Evolutionary conservation across 345 rosid species (phyloP).

Genomic region (Aethionema arabicum): DNA sequence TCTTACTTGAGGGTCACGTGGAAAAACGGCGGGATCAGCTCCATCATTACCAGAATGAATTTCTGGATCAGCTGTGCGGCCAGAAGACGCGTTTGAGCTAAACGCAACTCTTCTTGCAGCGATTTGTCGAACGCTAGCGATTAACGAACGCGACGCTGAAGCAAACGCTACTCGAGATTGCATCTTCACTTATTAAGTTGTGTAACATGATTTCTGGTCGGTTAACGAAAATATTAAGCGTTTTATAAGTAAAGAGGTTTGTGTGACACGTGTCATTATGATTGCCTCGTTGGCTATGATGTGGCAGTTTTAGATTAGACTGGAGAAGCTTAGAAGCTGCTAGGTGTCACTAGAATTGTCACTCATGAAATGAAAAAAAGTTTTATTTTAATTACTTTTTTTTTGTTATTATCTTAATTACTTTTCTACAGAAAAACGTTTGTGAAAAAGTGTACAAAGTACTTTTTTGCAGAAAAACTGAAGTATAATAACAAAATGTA

Average conservation of each 20-base stretch:
- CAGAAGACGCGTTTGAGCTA: constrained; percentile 32
- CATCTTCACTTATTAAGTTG: constrained; percentile 17
- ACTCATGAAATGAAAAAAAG: too few relatives aligned
- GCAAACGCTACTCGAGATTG: constrained; percentile 44
- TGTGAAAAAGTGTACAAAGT: too few relatives aligned
- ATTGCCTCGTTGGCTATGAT: constrained; percentile 8
- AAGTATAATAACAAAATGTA: too few relatives aligned
- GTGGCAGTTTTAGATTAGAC: constrained; percentile 15
- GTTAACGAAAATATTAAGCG: neutral
- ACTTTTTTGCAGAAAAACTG: too few relatives aligned
- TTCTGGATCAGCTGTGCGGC: constrained; percentile 49
- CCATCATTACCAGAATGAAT: constrained; percentile 43
- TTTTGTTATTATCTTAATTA: too few relatives aligned
- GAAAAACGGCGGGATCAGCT: constrained; percentile 43
- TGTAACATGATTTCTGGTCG: neutral
- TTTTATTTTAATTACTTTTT: too few relatives aligned
- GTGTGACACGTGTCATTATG: constrained; percentile 14
- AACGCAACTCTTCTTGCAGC: constrained; percentile 33
- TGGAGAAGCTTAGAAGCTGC: constrained; percentile 29
- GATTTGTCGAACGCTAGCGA: constrained; percentile 2
- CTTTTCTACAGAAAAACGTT: too few relatives aligned
- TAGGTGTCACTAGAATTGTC: constrained; percentile 21
- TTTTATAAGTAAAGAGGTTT: neutral
- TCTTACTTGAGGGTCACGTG: constrained; percentile 49
- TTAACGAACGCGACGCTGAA: constrained; percentile 23